Conservation (phyloP, 305 asterid genomes). For the Solanum hybrid region DNA sequence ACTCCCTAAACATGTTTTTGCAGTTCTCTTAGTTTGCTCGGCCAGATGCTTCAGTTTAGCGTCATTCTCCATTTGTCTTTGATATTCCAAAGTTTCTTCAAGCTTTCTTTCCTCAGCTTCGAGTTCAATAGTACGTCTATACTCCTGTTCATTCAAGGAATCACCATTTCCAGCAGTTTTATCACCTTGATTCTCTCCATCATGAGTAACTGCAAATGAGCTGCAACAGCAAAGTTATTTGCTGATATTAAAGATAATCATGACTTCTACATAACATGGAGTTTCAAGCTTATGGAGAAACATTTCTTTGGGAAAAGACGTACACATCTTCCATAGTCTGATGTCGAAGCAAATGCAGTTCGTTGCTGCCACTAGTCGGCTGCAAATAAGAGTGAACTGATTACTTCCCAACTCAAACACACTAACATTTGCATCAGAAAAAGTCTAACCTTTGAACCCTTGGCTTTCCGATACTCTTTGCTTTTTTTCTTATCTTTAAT, state of each 20-base stretch:
- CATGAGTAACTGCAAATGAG: slow-evolving; percentile 36
- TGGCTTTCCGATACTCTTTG: slow-evolving; percentile 55
- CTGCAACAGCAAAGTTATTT: slow-evolving; percentile 36
- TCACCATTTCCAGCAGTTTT: slow-evolving; percentile 32
- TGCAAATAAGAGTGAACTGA: slow-evolving; percentile 26
- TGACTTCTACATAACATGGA: background rate
- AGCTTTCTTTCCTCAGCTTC: slow-evolving; percentile 98
- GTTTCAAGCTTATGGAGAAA: background rate
- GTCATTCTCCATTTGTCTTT: slow-evolving; percentile 87
- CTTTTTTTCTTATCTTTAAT: slow-evolving; percentile 68
- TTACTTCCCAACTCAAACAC: slow-evolving; percentile 1
- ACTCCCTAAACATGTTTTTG: slow-evolving; percentile 22
- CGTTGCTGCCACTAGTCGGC: slow-evolving; percentile 46
- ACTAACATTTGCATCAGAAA: slow-evolving; percentile 3
- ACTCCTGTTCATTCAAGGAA: slow-evolving; percentile 40
- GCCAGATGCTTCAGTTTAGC: slow-evolving; percentile 86
- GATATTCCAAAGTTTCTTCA: slow-evolving; percentile 93
- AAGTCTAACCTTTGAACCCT: slow-evolving; percentile 62
- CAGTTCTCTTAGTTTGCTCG: slow-evolving; percentile 48
- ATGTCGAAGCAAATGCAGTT: slow-evolving; percentile 23
- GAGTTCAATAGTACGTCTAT: slow-evolving; percentile 61
- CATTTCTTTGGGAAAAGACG: slow-evolving; percentile 1
- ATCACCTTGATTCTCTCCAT: slow-evolving; percentile 26
- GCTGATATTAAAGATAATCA: background rate
- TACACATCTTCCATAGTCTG: slow-evolving; percentile 60